Evolutionary conservation across 805 yeast genomes (phyloP), one percentile per base, ranked within the genome.

Genomic region (Schwanniomyces occidentalis): DNA sequence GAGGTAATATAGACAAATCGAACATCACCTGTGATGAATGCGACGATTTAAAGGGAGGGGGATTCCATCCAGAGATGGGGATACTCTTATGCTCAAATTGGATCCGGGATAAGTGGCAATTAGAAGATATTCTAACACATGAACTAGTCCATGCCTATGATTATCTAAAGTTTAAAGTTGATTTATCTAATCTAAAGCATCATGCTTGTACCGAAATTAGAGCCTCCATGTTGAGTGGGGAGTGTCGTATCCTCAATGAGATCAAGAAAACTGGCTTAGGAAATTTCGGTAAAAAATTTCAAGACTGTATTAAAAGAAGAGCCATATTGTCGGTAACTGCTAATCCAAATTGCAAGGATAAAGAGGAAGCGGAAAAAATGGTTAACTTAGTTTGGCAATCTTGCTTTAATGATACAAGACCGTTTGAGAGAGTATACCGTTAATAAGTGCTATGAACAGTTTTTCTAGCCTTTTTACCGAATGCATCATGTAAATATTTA

Each of bases 131-230:
- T 0, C 63, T 93, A 43, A 75, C 97, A 2, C 99, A 93, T 56
- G 99, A 93, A 55, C 69, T 93, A 57, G 80, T 93, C 21, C 99
- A 93, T 60, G 93, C 89, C 42, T 93, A 87, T 60, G 99, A 93
- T 61, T 82, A 89, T 52, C 68, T 86, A 45, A 83, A 88, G 58
- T 93, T 93, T 69, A 69, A 87, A 35, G 89, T 93, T 2, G 87
- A 93, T 58, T 85, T 96, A 84, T 52, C 73, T 37, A 78, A 91
- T 58, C 65, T 93, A 53, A 77, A 79, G 51, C 99, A 93, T 54
- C 98, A 91, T 56, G 99, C 99, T 1, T 93, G 99, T 58, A 82
- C 97, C 1, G 99, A 93, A 59, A 87, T 93, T 33, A 72, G 99
- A 40, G 99, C 99, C 0, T 82, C 95, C 8, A 82, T 88, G 46